Percentiles rank a stretch among this genome's conserved stretches.
These are phyloP conservation scores for Dinochytrium kinnereticum DNA, from an alignment of 371 early-diverging fungal species.

Conservation along the genomic window DNA sequence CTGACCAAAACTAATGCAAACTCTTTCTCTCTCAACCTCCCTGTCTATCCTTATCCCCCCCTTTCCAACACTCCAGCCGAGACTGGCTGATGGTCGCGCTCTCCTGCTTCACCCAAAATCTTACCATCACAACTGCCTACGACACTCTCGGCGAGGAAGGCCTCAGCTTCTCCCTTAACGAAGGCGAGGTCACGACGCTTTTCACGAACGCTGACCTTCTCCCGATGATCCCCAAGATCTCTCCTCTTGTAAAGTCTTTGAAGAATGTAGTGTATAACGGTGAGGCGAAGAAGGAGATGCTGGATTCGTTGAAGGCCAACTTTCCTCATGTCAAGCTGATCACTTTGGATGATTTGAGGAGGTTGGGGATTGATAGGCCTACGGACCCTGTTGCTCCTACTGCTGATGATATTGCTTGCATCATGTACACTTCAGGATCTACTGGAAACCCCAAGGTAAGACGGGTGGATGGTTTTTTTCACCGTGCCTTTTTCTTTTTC, in stretches of 20 bases:
- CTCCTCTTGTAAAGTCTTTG: slow-evolving; percentile 56
- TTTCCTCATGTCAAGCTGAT: slow-evolving; percentile 52
- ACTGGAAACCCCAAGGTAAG: slow-evolving; percentile 82
- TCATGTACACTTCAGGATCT: slow-evolving; percentile 97
- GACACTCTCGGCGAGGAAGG: slow-evolving; percentile 91
- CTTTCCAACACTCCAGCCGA: too few relatives aligned
- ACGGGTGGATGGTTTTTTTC: background rate
- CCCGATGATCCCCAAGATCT: slow-evolving; percentile 56
- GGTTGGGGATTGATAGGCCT: slow-evolving; percentile 54
- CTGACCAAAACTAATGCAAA: too few relatives aligned
- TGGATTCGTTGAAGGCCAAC: slow-evolving; percentile 50
- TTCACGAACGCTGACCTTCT: slow-evolving; percentile 86
- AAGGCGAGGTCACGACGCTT: slow-evolving; percentile 76
- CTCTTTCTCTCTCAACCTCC: too few relatives aligned
- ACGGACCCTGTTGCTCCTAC: slow-evolving; percentile 68
- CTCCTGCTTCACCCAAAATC: slow-evolving; percentile 70
- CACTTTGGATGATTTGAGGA: slow-evolving; percentile 64
- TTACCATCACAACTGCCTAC: slow-evolving; percentile 85
- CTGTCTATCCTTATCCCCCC: too few relatives aligned
- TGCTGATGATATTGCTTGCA: slow-evolving; percentile 80
- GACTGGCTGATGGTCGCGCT: slow-evolving; percentile 78
- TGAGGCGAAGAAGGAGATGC: slow-evolving; percentile 51
- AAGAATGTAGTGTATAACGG: slow-evolving; percentile 79
- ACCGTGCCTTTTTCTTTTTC: background rate
- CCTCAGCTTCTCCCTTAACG: slow-evolving; percentile 82